Evolutionary conservation across 129 eudicot genomes (phyloP), one percentile per base, ranked within the genome.

Genomic region (Flaveria brownii): DNA sequence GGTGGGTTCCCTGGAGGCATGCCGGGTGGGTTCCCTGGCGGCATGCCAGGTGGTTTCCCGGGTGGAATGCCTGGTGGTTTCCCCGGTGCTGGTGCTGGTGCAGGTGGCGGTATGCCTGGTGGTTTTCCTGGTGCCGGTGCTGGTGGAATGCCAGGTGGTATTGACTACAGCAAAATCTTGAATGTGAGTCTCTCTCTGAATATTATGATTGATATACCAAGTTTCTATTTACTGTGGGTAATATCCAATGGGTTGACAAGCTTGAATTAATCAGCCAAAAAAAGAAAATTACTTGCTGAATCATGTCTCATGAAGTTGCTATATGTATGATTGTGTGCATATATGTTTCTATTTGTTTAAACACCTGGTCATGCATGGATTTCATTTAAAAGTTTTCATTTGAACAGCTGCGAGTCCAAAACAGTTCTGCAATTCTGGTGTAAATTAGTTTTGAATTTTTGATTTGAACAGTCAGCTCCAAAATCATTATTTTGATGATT

Each of bases 141-240:
- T 0, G 86, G 83, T 69, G 88, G 89, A 30, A 83, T 87, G 96
- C 93, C 93, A 18, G 97, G 97, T 63, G 84, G 82, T 71, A 62
- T 91, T 36, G 99, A 94, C 83, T 91, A 80, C 80, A 89, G 97
- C 89, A 89, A 91, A 77, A 91, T 94, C 71, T 85, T 94, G 42
- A 91, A 87, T 83, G 99, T 88, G 77, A 88, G 97, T 74, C 62
- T 5, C 1, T 16, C 4, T 69, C 5, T 30, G 47, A 55, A 20
- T 54, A 4, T 43, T 41, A 49, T 43, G 18, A 54, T 26, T 14
- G 41, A 36, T 54, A 33, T 20, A 20, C 7, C 68, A 13, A 60
- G 39, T 23, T 23, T 60, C 39, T 25, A 1, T 2, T 4, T 57
- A 20, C 30, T 2, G 4, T 8, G 4, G 22, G 30, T 57, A 62